Percentiles rank a stretch among this genome's conserved stretches.
Evolutionary conservation across 345 rosid species (phyloP).

Genomic region (Lepidium africanum): DNA sequence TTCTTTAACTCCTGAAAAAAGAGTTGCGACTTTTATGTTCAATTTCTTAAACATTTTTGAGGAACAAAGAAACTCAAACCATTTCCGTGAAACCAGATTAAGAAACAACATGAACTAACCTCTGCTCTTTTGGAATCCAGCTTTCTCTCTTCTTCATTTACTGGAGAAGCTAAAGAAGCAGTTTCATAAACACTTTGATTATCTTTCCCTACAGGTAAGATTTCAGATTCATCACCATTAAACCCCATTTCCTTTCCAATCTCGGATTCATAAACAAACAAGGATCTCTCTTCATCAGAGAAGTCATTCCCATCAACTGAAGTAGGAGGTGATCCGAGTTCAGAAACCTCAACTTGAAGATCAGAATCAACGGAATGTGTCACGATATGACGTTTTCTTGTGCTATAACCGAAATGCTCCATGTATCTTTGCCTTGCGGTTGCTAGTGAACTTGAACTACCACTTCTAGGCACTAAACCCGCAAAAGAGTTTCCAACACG

Average conservation of each 20-base stretch:
- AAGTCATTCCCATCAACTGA: slow-evolving; percentile 48
- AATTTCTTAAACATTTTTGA: neutral
- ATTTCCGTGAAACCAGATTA: neutral
- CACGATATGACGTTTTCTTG: slow-evolving; percentile 41
- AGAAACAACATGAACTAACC: slow-evolving; percentile 29
- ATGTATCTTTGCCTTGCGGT: slow-evolving; percentile 33
- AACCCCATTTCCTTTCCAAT: slow-evolving; percentile 33
- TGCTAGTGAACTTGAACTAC: slow-evolving; percentile 35
- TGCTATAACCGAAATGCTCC: slow-evolving; percentile 33
- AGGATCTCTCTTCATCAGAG: slow-evolving; percentile 49
- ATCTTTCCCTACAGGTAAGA: slow-evolving; percentile 6
- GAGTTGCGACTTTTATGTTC: neutral
- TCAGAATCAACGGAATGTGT: slow-evolving; percentile 77
- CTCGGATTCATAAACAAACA: slow-evolving; percentile 45
- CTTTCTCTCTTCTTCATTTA: slow-evolving; percentile 8
- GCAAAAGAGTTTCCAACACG: slow-evolving; percentile 21
- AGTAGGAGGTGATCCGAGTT: slow-evolving; percentile 60
- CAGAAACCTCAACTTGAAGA: slow-evolving; percentile 93
- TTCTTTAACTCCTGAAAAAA: slow-evolving; percentile 28
- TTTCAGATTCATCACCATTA: slow-evolving; percentile 32
- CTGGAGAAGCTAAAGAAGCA: slow-evolving; percentile 16
- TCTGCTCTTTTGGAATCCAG: slow-evolving; percentile 20
- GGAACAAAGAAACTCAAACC: neutral
- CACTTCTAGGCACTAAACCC: slow-evolving; percentile 36
- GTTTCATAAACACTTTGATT: slow-evolving; percentile 12